phyloP scores from a whole-genome alignment of 768 basidiomycete species.

The Podaxis sp. region DNA sequence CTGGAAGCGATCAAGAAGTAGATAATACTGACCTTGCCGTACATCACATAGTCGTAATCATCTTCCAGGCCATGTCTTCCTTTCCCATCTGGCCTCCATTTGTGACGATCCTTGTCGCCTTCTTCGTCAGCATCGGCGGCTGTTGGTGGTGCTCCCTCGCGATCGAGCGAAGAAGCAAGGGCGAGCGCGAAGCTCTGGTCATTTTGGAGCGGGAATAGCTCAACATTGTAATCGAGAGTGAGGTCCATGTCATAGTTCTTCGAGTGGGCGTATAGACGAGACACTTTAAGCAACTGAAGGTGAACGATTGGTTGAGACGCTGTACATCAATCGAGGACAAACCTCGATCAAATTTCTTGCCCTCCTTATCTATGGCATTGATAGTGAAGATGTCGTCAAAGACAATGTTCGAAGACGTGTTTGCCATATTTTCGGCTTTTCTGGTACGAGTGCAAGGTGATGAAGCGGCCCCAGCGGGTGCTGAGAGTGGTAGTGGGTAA shows the following conservation, averaged over 20 bases:
- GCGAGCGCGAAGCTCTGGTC: conserved; percentile 82
- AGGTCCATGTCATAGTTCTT: conserved; percentile 92
- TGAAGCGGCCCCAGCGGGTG: background rate
- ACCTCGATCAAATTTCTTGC: conserved; percentile 99
- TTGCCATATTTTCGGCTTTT: conserved; percentile 40
- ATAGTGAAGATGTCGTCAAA: conserved; percentile 95
- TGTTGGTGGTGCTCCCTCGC: conserved; percentile 45
- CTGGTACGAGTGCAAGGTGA: conserved; percentile 15
- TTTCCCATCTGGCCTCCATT: conserved; percentile 86
- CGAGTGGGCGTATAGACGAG: conserved; percentile 85
- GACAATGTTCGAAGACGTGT: conserved; percentile 69
- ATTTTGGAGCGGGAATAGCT: conserved; percentile 73
- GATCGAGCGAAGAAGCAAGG: conserved; percentile 76
- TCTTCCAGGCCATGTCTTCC: conserved; percentile 82
- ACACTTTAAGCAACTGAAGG: conserved; percentile 52
- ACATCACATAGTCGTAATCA: conserved; percentile 99
- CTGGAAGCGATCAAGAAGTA: background rate
- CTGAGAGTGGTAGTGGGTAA: background rate
- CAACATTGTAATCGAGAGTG: conserved; percentile 91
- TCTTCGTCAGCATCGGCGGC: conserved; percentile 50
- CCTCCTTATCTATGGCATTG: conserved; percentile 82
- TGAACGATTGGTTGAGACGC: background rate
- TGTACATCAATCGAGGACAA: conserved; percentile 23
- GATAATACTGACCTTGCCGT: conserved; percentile 74
- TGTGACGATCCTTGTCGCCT: conserved; percentile 73